Percentiles rank a stretch among this genome's conserved stretches.
phyloP scores from a whole-genome alignment of 306 rosid species.

The Trichosanthes truncata region DNA sequence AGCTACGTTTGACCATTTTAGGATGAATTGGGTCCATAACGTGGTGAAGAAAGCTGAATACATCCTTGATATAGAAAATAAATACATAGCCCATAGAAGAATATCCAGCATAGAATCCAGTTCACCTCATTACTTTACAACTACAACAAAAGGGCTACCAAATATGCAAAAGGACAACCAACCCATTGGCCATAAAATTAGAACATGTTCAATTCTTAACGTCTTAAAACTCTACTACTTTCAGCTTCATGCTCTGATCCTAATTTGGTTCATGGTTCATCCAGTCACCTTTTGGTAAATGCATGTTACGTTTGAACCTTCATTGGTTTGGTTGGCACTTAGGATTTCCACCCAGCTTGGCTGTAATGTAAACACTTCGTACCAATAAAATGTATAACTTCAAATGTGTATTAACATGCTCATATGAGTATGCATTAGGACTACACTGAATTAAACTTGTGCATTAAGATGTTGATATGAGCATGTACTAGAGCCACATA shows the following conservation, averaged over 20 bases:
- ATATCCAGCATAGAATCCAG: not conserved
- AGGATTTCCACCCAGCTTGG: not conserved
- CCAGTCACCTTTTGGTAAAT: not conserved
- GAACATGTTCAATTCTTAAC: not conserved
- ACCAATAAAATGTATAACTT: no score
- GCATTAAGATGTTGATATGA: not conserved
- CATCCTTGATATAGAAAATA: no score
- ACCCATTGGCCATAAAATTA: not conserved
- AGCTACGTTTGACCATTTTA: not conserved
- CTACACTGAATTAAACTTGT: not conserved
- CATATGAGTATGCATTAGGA: not conserved
- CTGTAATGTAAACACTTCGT: not conserved
- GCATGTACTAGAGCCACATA: not conserved
- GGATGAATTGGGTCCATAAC: not conserved
- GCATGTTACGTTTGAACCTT: not conserved
- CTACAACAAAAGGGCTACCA: not conserved
- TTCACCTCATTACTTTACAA: not conserved
- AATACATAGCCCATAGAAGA: not conserved
- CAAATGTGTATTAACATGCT: not conserved
- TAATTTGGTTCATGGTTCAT: not conserved
- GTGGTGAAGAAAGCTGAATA: no score
- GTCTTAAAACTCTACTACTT: not conserved
- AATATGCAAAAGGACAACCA: not conserved
- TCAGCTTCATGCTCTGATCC: not conserved
- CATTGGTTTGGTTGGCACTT: not conserved